Conservation (phyloP, 192 early-diverging fungal genomes). For the Entophlyctis helioformis region DNA sequence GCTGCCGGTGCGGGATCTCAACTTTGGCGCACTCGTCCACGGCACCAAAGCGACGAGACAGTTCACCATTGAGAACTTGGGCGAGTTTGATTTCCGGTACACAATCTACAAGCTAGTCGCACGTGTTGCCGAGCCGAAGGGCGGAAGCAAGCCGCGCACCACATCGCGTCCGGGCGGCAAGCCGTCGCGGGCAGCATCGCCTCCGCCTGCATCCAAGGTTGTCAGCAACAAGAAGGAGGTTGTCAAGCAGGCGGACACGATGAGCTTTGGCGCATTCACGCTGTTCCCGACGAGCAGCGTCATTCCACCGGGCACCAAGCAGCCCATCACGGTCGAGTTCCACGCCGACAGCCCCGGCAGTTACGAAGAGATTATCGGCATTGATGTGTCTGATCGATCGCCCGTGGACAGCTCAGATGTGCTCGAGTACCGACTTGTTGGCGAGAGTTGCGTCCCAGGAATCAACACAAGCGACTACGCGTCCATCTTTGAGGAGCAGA, state of each 20-base stretch:
- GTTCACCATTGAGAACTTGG: slow-evolving; percentile 46
- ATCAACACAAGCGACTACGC: slow-evolving; percentile 45
- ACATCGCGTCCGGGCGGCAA: slow-evolving; percentile 26
- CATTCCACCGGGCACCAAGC: slow-evolving; percentile 34
- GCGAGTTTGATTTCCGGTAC: slow-evolving; percentile 53
- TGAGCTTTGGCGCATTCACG: slow-evolving; percentile 47
- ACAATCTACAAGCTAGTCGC: slow-evolving; percentile 40
- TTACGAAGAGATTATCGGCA: slow-evolving; percentile 43
- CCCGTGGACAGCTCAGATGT: slow-evolving; percentile 28
- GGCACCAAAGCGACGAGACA: slow-evolving; percentile 41
- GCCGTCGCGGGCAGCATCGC: background rate
- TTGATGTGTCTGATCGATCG: slow-evolving; percentile 46
- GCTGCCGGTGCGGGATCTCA: slow-evolving; percentile 41
- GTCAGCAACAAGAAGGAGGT: slow-evolving; percentile 33
- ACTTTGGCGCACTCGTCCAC: slow-evolving; percentile 47
- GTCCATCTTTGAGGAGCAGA: slow-evolving; percentile 52
- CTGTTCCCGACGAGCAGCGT: slow-evolving; percentile 41
- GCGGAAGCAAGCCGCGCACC: slow-evolving; percentile 21
- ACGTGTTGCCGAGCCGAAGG: slow-evolving; percentile 17
- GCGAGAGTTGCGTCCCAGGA: slow-evolving; percentile 47
- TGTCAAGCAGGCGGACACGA: slow-evolving; percentile 35
- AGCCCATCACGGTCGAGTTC: slow-evolving; percentile 48
- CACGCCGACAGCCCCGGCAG: slow-evolving; percentile 42
- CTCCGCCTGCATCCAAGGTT: slow-evolving; percentile 21
- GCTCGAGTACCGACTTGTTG: slow-evolving; percentile 40